These are phyloP conservation scores for Lentinula detonsa DNA, from an alignment of 768 basidiomycete species.

Conservation along the genomic window DNA sequence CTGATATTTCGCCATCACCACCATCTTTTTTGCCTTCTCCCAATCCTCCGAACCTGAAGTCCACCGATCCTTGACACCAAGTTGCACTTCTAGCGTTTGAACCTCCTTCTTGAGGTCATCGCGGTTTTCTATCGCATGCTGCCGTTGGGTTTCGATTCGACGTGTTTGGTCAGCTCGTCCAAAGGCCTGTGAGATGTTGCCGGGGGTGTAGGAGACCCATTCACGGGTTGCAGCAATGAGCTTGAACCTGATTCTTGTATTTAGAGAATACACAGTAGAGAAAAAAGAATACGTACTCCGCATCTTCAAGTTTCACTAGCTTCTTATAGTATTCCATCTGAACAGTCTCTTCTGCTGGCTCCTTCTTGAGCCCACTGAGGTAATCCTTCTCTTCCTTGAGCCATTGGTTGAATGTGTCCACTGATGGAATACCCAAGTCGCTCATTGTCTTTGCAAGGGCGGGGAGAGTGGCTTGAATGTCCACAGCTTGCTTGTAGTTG, in stretches of 20 bases:
- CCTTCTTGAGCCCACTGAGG: constrained; percentile 9
- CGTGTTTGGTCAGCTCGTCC: not conserved
- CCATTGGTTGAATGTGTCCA: constrained; percentile 5
- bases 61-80: constrained; percentile 7
- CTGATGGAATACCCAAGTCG: constrained; percentile 6
- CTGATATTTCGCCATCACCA: constrained; percentile 5
- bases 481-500: constrained; percentile 14
- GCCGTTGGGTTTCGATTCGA: not conserved
- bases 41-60: constrained; percentile 1
- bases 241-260: not conserved
- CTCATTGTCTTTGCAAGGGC: not conserved
- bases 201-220: not conserved
- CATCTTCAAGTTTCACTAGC: constrained; percentile 5
- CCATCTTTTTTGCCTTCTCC: not conserved
- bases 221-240: not conserved
- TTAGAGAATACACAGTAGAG: too few relatives aligned
- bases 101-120: constrained; percentile 6
- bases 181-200: not conserved
- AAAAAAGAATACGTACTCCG: not conserved
- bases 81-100: constrained; percentile 6
- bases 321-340: constrained; percentile 12
- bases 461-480: not conserved
- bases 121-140: constrained; percentile 2
- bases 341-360: constrained; percentile 12
- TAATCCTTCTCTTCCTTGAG: constrained; percentile 13